phyloP scores from a whole-genome alignment of 2,329 filamentous ascomycete species.

The Talaromyces piceae region DNA sequence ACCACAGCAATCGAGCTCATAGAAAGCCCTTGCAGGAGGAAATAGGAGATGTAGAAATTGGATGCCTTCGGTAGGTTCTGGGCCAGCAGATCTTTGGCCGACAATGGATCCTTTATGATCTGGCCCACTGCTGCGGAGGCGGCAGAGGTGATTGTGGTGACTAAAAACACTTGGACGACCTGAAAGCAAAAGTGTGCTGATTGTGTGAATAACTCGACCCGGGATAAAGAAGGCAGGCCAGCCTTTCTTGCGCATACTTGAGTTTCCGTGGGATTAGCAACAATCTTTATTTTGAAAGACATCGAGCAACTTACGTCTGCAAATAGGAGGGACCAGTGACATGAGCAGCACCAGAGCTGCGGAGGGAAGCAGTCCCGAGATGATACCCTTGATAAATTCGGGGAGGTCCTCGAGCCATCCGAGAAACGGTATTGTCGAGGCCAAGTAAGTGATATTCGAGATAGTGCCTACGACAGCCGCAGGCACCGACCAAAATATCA shows the following conservation, averaged over 20 bases:
- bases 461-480: slow-evolving; percentile 77
- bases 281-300: slow-evolving; percentile 7
- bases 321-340: slow-evolving; percentile 75
- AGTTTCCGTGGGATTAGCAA: slow-evolving; percentile 3
- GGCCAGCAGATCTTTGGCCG: slow-evolving; percentile 60
- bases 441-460: slow-evolving; percentile 71
- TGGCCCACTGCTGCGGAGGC: slow-evolving; percentile 63
- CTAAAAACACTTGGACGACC: slow-evolving; percentile 82
- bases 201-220: slow-evolving; percentile 82
- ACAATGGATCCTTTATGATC: slow-evolving; percentile 58
- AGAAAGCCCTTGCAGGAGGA: slow-evolving; percentile 80
- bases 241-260: slow-evolving; percentile 70
- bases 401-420: slow-evolving; percentile 69
- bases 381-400: slow-evolving; percentile 60
- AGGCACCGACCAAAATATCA: slow-evolving; percentile 78
- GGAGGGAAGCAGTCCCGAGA: slow-evolving; percentile 76
- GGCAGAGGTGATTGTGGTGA: slow-evolving; percentile 75
- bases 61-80: slow-evolving; percentile 73
- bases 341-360: slow-evolving; percentile 75
- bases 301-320: slow-evolving; percentile 53
- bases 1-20: slow-evolving; percentile 66
- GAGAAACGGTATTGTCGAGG: slow-evolving; percentile 51
- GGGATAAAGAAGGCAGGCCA: slow-evolving; percentile 70
- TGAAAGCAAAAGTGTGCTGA: slow-evolving; percentile 69
- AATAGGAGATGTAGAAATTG: slow-evolving; percentile 94